Evolutionary conservation across 164 flowering plant genomes (phyloP), one percentile per base, ranked within the genome.

Genomic region (Vitis labrusca): DNA sequence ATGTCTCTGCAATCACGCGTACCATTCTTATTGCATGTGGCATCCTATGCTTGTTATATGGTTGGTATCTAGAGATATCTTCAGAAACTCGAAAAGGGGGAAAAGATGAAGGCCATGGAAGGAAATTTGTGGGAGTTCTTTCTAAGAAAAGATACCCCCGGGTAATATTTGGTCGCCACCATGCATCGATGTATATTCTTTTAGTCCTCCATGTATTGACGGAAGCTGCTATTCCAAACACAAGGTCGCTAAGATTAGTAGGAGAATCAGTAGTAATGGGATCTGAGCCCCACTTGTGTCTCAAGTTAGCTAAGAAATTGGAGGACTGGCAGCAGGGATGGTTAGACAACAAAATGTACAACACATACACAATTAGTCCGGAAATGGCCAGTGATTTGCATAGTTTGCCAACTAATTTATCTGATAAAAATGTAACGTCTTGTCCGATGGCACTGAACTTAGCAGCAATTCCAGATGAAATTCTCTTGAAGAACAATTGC

Each of bases 161-260:
- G 13, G 88, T 89, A 16, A 61, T 37, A 61, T 87, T 89, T 44
- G 87, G 88, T 14, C 64, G 62, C 94, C 91, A 89, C 94, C 94
- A 86, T 16, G 78, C 23, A 7, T 81, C 82, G 1, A 77, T 61
- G 64, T 84, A 87, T 0, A 71, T 10, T 59, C 54, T 80, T 61
- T 72, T 80, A 23, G 10, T 9, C 50, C 59, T 74, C 88, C 88
- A 87, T 30, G 80, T 75, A 15, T 69, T 83, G 53, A 67, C 10
- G 1, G 82, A 70, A 44, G 87, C 80, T 4, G 79, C 84, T 30
- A 89, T 65, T 0, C 86, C 87, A 59, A 87, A 84, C 27, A 79
- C 80, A 57, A 87, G 59, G 77, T 89, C 90, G 74, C 65, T 80
- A 11, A 85, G 61, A 47, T 84, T 80, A 44, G 91, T 85, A 2